These are phyloP conservation scores for Coleophoma crateriformis DNA, from an alignment of 2,329 filamentous ascomycete species.

Conservation along the genomic window DNA sequence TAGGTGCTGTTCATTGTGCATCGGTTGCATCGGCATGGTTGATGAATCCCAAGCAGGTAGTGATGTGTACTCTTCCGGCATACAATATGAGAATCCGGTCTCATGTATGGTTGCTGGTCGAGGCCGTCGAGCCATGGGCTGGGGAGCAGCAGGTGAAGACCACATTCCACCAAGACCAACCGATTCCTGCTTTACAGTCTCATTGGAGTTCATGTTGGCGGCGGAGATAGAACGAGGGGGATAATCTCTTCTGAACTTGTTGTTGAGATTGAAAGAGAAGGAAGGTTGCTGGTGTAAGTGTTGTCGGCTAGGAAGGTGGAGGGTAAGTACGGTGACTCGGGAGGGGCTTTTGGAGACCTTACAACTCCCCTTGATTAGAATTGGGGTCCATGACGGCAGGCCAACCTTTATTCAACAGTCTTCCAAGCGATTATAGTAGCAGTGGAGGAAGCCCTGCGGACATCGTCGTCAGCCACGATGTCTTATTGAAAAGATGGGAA, in stretches of 20 bases:
- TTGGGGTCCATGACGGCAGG: slow-evolving; percentile 43
- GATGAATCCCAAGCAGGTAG: slow-evolving; percentile 54
- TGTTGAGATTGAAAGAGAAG: slow-evolving; percentile 44
- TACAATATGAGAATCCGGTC: slow-evolving; percentile 51
- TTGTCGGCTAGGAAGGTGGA: too few relatives aligned
- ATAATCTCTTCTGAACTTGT: slow-evolving; percentile 40
- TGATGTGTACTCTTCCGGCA: slow-evolving; percentile 45
- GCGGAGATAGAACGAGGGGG: slow-evolving; percentile 37
- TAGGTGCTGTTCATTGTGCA: slow-evolving; percentile 10
- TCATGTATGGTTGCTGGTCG: slow-evolving; percentile 56
- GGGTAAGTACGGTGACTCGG: slow-evolving; percentile 11
- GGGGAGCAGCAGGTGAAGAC: slow-evolving; percentile 48
- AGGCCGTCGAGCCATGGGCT: slow-evolving; percentile 34
- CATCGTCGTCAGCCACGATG: slow-evolving; percentile 25
- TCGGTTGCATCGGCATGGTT: slow-evolving; percentile 43
- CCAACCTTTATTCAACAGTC: slow-evolving; percentile 17
- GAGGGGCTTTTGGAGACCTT: slow-evolving; percentile 29
- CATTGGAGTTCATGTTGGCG: slow-evolving; percentile 45
- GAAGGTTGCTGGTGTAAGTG: slow-evolving; percentile 33
- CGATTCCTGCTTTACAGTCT: slow-evolving; percentile 42
- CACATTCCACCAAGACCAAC: slow-evolving; percentile 41
- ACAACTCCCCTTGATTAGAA: slow-evolving; percentile 41
- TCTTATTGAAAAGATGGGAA: slow-evolving; percentile 13
- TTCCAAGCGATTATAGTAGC: too few relatives aligned
- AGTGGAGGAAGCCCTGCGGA: slow-evolving; percentile 12